Base-by-base conservation (phyloP, 768 basidiomycete genomes). In the Hericium erinaceus region DNA sequence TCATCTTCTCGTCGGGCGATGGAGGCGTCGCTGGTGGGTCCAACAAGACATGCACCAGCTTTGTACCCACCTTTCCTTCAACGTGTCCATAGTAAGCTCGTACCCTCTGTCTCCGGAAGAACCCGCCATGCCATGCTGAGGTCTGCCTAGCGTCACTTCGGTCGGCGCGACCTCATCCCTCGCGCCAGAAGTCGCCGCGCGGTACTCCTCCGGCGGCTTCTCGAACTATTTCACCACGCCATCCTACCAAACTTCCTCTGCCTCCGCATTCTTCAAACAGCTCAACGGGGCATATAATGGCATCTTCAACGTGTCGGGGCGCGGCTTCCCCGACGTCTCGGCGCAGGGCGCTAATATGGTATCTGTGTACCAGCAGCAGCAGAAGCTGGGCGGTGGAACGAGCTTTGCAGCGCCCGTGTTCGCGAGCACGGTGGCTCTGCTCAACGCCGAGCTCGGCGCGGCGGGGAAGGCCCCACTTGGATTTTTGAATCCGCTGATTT, bases 271-370 rank as follows among this genome's bases (percentile, higher is more conserved):
- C 68, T 66, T 80, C 20, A 57, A 63, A 22, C 58, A 60, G 26
- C 63, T 75, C 55, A 68, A 67, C 46, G 58, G 48, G 57, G 65
- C 65, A 7, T 65, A 68, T 59, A 46, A 46, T 0, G 73, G 74
- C 28, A 58, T 61, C 39, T 74, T 70, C 61, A 68, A 64, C 60
- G 52, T 41, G 33, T 67, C 55, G 65, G 76, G 75, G 28, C 77
- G 77, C 52, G 77, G 63, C 2, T 80, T 72, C 69, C 79, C 80
- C 24, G 79, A 80, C 66, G 66, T 80, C 51, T 66, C 76, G 20
- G 76, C 79, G 6, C 66, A 69, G 56, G 73, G 71, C 12, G 57
- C 68, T 41, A 66, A 70, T 59, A 68, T 70, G 50, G 63, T 61
- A 60, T 68, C 71, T 53, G 59, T 66, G 39, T 39, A 57, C 55